Conservation (phyloP, 306 rosid species). For the Abrus pulchellus region DNA sequence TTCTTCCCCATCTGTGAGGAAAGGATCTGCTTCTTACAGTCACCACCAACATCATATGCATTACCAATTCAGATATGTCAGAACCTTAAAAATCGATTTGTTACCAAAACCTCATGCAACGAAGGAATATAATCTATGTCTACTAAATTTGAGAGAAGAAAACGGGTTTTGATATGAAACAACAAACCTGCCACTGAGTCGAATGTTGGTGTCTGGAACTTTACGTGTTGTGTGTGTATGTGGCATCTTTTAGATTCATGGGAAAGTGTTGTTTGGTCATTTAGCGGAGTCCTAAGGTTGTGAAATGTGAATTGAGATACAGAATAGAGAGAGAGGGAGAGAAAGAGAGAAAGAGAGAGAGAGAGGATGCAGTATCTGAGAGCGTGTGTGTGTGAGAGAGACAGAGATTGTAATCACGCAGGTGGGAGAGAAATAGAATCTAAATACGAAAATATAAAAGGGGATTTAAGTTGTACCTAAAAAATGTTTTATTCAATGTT, state of each 20-base stretch:
- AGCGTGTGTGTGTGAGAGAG: constrained; percentile 26
- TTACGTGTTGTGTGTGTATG: neutral
- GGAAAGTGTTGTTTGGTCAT: constrained; percentile 16
- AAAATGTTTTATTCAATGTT: no score
- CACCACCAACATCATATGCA: constrained; percentile 20
- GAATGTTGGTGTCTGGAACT: constrained; percentile 1
- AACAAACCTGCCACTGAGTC: constrained; percentile 37
- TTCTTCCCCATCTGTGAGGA: constrained; percentile 84
- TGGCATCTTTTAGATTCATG: constrained; percentile 39
- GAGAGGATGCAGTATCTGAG: neutral
- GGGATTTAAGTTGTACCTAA: neutral
- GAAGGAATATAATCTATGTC: neutral
- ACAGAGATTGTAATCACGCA: constrained; percentile 40
- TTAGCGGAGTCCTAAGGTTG: constrained; percentile 26
- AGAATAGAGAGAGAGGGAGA: constrained; percentile 42
- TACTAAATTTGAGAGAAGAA: neutral
- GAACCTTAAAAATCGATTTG: constrained; percentile 17
- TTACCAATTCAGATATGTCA: constrained; percentile 41
- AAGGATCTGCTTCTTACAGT: constrained; percentile 45
- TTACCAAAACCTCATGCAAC: constrained; percentile 5
- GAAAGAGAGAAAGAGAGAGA: constrained; percentile 8
- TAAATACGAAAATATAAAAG: neutral
- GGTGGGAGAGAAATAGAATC: neutral
- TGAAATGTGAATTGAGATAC: neutral
- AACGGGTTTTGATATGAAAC: neutral